Evolutionary conservation across 169 alveolate species (phyloP), one percentile per base, ranked within the genome.

Genomic region (Cystoisospora suis): DNA sequence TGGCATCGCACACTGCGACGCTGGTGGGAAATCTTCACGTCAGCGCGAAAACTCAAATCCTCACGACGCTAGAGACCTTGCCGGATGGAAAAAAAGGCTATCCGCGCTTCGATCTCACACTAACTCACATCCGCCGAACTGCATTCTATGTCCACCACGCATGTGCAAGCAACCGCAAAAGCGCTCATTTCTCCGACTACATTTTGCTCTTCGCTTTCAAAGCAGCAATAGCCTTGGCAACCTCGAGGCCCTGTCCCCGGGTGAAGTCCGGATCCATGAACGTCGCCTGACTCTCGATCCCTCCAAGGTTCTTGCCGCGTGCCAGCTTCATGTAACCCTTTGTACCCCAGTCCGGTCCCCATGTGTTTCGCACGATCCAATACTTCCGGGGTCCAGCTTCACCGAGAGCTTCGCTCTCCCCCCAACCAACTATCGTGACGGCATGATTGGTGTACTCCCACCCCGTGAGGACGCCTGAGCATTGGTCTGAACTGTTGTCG

Each of bases 361-460:
- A 98, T 12, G 98, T 96, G 94, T 97, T 97, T 90, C 96, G 95
- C 5, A 96, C 97, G 49, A 96, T 93, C 98, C 98, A 97, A 92
- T 94, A 97, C 77, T 91, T 93, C 81, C 12, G 53, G 17, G 80
- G 58, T 47, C 61, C 91, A 58, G 58, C 92, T 0, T 20, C 32
- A 3, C 20, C 75, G 20, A 53, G 20, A 2, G n/a, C 75, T 3
- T 81, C 9, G 3, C 77, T 72, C 79, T 87, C 91, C 23, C 98
- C 98, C 98, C 98, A 97, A 4, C 98, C 98, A 5, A 96, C 97
- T 45, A 97, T 83, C 17, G 94, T 94, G 17, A 97, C 95, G 0
- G 98, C 98, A 79, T 97, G 98, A 65, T 96, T 95, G 15, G 98
- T 97, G 93, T 95, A 96, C 79, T 97, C 98, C 98, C 98, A 96